A percentile compares a stretch with the other conserved stretches of the same genome.
Evolutionary conservation across 164 flowering plant genomes (phyloP).

Genomic region (Euptelea pleiosperma): DNA sequence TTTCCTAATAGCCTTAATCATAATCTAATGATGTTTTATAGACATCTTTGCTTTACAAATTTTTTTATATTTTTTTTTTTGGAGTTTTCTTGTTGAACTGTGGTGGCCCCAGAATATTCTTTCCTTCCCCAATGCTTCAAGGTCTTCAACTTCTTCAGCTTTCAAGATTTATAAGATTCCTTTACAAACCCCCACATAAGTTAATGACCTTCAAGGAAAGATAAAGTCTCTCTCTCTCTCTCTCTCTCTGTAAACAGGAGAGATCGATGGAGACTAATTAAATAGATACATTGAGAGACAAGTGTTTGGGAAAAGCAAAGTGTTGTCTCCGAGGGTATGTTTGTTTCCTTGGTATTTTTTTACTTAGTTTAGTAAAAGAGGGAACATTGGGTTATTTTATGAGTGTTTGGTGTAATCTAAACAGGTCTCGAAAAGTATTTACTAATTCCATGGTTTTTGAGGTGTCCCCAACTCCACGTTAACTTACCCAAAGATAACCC

Average conservation of each 20-base stretch:
- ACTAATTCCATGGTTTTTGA: slow-evolving; percentile 9
- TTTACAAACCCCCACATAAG: slow-evolving; percentile 17
- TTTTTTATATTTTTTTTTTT: slow-evolving; percentile 43
- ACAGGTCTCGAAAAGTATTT: slow-evolving; percentile 6
- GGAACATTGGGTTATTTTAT: slow-evolving; percentile 1
- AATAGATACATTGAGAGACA: slow-evolving; percentile 7
- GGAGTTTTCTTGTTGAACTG: slow-evolving; percentile 70
- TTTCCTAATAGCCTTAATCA: slow-evolving; percentile 60
- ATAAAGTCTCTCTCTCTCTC: slow-evolving; percentile 5
- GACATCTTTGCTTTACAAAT: slow-evolving; percentile 33
- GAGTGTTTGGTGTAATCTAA: slow-evolving; percentile 12
- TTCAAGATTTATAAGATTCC: slow-evolving; percentile 42
- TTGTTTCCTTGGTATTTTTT: slow-evolving; percentile 52
- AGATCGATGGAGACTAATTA: no score
- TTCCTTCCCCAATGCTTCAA: slow-evolving; percentile 39
- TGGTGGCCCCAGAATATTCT: slow-evolving; percentile 74
- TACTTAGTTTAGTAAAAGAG: slow-evolving; percentile 15
- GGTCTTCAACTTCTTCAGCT: slow-evolving; percentile 52
- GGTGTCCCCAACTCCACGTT: not conserved
- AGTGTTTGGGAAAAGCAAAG: slow-evolving; percentile 67
- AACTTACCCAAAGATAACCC: not conserved
- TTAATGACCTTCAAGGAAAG: slow-evolving; percentile 10
- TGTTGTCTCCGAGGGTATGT: slow-evolving; percentile 73
- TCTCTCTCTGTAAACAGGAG: not conserved
- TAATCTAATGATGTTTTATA: slow-evolving; percentile 68